Base-by-base conservation (phyloP, 768 basidiomycete species). In the Panellus pusillus region DNA sequence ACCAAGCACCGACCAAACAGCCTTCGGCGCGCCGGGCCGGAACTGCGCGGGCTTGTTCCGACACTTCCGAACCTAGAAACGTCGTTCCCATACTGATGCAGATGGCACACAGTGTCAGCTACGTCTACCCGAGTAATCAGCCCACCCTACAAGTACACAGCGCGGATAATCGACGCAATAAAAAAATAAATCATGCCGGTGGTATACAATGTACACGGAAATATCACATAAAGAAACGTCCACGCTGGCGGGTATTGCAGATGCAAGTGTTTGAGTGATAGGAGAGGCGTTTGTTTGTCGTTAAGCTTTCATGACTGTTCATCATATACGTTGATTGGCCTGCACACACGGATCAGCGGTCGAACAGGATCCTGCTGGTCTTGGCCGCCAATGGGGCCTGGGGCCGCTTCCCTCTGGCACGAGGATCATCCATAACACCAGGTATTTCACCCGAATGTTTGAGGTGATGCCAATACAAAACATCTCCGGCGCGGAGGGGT, bases 381-480 rank as follows among this genome's bases (percentile, higher is more conserved):
- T 61, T 57, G 50, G 50, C 52, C 55, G 52, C 32, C 51, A 47
- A 40, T 39, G 46, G 45, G 35, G 65, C 47, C 51, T 43, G 58
- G 24, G 24, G 24, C 24, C 24, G 48, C 43, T 60, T 17, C 53
- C 59, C 47, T 52, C 83, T 71, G 14, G 87, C 84, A 24, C 84
- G 79, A 35, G 74, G 63, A 66, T 89, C 83, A 55, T 90, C 83
- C 46, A 67, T 68, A 9, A 87, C 84, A 24, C 79, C 84, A 37
- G 86, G 82, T 54, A 89, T 86, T 68, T 91, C 89, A 12, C 89
- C 89, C 7, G 32, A 35, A 54, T 76, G 79, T 59, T 80, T 81
- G 44, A 91, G 82, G 60, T 90, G 84, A 65, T 91, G 87, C 89
- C 89, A 91, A 63, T 78, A 88, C 15, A 91, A 71, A 9, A 82